Evolutionary conservation across 2,329 filamentous ascomycete species (phyloP), one percentile per base, ranked within the genome.

Genomic region (Penicillium occitanis): DNA sequence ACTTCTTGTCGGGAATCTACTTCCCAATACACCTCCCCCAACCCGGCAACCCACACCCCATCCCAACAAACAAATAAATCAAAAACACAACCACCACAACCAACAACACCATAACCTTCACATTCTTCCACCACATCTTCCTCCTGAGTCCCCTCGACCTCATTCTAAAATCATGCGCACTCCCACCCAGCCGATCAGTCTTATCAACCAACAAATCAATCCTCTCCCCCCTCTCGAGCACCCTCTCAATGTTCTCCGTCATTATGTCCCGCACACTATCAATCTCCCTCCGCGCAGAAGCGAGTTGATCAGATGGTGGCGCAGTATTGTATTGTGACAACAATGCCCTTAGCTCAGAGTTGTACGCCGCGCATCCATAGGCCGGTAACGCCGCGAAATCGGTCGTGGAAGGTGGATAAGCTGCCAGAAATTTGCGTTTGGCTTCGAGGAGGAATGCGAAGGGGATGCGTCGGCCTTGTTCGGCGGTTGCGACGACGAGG

Each of bases 71-170:
- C 13, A 92, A 73, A 75, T 91, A 92, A 3, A 91, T 73, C 77
- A 91, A 79, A 73, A 91, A 91, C 8, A 91, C 77, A 25, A 84
- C 74, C 35, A 85, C 83, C 37, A 95, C 79, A 1, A 93, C 92
- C 53, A 97, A 74, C 71, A 99, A 78, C 6, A 87, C 89, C 93
- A 98, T 97, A 71, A 99, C 81, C 82, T 96, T 96, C 55, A 96
- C 86, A 78, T 99, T 98, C 88, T 98, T 98, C 94, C 94, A 98
- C 95, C 95, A 99, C 95, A 99, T 98, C 79, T 90, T 87, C 75
- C 96, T 86, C 82, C 95, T 91, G 72, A 99, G 79, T 0, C 92
- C 93, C 30, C 93, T 84, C 77, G 91, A 96, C 71, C 94, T 85
- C 19, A 98, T 89, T 62, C 95, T 84, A 76, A 99, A 99, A 76